Evolutionary conservation across 768 basidiomycete species (phyloP).

Genomic region (Boletus patriciae): DNA sequence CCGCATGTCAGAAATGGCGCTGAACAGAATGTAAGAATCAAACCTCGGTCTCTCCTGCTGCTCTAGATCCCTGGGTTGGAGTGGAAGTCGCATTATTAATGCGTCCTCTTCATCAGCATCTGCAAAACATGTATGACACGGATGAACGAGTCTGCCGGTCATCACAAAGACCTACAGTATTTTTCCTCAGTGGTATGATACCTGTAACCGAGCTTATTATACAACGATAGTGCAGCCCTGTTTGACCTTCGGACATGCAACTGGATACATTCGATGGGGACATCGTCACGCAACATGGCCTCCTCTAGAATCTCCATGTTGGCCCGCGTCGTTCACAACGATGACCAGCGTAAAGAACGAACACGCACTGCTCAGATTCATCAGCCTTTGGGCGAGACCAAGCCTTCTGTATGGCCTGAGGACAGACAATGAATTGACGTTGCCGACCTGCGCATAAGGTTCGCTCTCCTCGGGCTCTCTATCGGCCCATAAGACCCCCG

Average conservation of each 20-base stretch:
- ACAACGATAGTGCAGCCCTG: conserved; percentile 23
- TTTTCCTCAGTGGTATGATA: conserved; percentile 11
- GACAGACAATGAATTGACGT: conserved; percentile 32
- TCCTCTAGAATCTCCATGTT: conserved; percentile 18
- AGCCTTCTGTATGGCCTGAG: conserved; percentile 31
- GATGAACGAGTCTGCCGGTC: background rate
- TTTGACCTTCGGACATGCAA: conserved; percentile 33
- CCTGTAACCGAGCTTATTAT: conserved; percentile 27
- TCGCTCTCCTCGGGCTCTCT: conserved; percentile 27
- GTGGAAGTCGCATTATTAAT: conserved; percentile 21
- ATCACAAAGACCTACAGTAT: conserved; percentile 27
- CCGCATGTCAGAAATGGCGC: background rate
- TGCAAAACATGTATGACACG: conserved; percentile 2
- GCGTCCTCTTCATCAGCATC: conserved; percentile 32
- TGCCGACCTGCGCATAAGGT: conserved; percentile 17
- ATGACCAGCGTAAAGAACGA: background rate
- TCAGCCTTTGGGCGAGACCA: conserved; percentile 28
- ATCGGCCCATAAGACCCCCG: conserved; percentile 1
- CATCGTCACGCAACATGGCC: conserved; percentile 23
- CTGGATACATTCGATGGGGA: conserved; percentile 22
- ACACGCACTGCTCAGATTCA: conserved; percentile 28
- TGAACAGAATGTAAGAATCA: background rate
- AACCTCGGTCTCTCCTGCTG: conserved; percentile 12
- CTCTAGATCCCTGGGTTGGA: background rate
- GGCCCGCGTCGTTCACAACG: background rate